Percentiles rank a stretch among this genome's conserved stretches.
Evolutionary conservation across 129 eudicot species (phyloP).

Genomic region (Centrapalus pauciflorus): DNA sequence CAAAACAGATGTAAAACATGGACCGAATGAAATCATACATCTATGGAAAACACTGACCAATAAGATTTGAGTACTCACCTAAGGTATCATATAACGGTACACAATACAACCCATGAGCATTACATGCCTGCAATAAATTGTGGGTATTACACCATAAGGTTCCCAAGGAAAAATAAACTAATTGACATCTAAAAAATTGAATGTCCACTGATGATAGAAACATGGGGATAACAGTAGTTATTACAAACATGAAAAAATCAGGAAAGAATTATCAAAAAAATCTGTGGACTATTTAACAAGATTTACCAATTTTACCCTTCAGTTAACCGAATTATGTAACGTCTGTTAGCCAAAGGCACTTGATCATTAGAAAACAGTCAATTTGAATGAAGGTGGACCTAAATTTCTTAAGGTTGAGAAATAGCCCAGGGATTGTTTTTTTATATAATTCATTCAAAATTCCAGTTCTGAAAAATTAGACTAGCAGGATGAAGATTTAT

Average conservation of each 20-base stretch:
- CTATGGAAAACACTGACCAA: neutral
- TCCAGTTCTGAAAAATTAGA: neutral
- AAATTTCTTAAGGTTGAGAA: neutral
- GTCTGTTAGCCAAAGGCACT: neutral
- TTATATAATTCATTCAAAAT: neutral
- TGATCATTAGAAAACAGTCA: neutral
- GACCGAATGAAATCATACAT: neutral
- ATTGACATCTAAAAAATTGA: neutral
- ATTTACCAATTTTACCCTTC: neutral
- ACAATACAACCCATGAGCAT: conserved; percentile 90
- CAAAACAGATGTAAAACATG: too few species aligned
- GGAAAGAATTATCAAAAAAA: neutral
- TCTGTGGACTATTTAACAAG: neutral
- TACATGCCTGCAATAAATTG: conserved; percentile 77
- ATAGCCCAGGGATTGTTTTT: neutral
- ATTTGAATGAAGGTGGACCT: neutral
- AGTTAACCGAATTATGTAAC: neutral
- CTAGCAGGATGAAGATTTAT: neutral
- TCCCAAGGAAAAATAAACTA: neutral
- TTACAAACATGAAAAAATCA: neutral
- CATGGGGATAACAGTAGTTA: neutral
- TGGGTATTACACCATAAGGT: conserved; percentile 13
- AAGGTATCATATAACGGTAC: conserved; percentile 88
- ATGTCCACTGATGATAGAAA: neutral
- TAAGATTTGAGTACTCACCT: conserved; percentile 40